Evolutionary conservation across 2,329 filamentous ascomycete genomes (phyloP).

Genomic region (Apiospora saccharicola): DNA sequence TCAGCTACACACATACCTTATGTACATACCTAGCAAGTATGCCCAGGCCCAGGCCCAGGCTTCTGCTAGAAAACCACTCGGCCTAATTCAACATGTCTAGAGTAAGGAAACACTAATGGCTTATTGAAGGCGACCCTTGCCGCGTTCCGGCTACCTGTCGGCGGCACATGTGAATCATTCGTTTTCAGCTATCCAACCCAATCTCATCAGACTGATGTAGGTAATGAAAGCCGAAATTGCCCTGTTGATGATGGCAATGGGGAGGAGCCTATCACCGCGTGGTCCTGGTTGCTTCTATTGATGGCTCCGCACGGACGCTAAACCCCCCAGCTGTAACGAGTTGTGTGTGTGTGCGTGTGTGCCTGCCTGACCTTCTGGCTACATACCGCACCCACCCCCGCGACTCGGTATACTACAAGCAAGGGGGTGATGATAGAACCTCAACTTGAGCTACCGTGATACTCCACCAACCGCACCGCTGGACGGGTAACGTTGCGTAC

Average conservation of each 20-base stretch:
- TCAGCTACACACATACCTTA: too few species aligned
- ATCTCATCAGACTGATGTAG: not conserved
- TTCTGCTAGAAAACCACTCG: not conserved
- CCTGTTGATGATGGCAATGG: not conserved
- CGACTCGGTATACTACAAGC: not conserved
- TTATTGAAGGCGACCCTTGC: not conserved
- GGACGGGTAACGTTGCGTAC: slow-evolving; percentile 14
- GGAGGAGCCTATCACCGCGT: not conserved
- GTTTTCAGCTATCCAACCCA: not conserved
- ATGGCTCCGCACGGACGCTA: not conserved
- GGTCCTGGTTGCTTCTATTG: not conserved
- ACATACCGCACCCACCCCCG: not conserved
- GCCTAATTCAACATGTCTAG: not conserved
- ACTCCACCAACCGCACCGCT: slow-evolving; percentile 4
- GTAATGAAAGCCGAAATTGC: not conserved
- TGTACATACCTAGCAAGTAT: not conserved
- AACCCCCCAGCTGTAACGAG: not conserved
- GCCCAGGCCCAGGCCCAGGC: not conserved
- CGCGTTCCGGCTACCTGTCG: not conserved
- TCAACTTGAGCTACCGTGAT: not conserved
- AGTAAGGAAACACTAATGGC: not conserved
- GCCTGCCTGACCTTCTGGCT: not conserved
- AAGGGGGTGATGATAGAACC: not conserved
- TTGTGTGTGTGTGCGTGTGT: not conserved
- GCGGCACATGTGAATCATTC: not conserved